Percentiles rank a stretch among this genome's conserved stretches.
These are phyloP conservation scores for Trypanosoma theileri DNA, from an alignment of 208 protist genomes.

Conservation along the genomic window DNA sequence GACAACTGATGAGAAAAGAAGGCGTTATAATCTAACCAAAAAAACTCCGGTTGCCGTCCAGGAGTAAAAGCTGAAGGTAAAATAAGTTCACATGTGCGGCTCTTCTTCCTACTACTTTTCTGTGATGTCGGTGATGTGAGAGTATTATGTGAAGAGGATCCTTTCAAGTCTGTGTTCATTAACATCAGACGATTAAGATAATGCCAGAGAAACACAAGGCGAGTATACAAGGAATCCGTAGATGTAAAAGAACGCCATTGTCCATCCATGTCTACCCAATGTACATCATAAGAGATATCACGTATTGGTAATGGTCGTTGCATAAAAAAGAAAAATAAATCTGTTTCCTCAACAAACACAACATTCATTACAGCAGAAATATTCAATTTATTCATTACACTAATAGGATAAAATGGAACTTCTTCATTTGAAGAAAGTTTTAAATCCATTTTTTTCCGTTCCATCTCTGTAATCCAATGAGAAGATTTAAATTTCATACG, in stretches of 20 bases:
- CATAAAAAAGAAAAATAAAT: constrained; percentile 64
- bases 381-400: background rate
- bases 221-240: background rate
- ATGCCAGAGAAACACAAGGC: too few relatives aligned
- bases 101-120: constrained; percentile 3
- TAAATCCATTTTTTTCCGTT: constrained; percentile 2
- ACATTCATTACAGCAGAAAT: constrained; percentile 39
- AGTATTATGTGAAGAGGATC: background rate
- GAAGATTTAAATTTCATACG: constrained; percentile 18
- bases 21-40: constrained; percentile 43
- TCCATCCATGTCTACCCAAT: constrained; percentile 30
- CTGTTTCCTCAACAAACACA: constrained; percentile 61
- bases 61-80: constrained; percentile 24
- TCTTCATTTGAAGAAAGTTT: background rate
- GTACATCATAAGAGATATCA: constrained; percentile 2
- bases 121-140: background rate
- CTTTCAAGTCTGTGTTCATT: background rate
- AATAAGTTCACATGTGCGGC: constrained; percentile 34
- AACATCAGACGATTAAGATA: constrained; percentile 1
- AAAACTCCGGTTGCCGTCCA: constrained; percentile 34
- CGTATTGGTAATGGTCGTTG: constrained; percentile 20
- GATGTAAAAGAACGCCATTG: constrained; percentile 12
- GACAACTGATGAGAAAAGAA: constrained; percentile 27
- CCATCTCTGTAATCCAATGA: constrained; percentile 22
- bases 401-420: constrained; percentile 8